phyloP scores from a whole-genome alignment of 352 stramenopile species.

The Phytophthora cryptogea region DNA sequence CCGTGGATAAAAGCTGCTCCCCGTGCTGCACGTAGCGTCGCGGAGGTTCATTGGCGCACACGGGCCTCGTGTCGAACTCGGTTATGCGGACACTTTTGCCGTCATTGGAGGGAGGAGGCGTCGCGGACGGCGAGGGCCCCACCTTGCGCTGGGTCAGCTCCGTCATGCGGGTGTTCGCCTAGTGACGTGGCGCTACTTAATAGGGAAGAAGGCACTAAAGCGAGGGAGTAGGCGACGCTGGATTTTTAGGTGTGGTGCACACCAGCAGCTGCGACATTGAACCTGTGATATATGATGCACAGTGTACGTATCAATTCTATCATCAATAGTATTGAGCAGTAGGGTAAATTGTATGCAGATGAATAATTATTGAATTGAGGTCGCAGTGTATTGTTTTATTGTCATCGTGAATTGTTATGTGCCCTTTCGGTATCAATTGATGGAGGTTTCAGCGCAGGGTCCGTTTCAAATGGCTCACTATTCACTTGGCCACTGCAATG shows the following conservation, averaged over 20 bases:
- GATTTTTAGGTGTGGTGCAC: slow-evolving; percentile 26
- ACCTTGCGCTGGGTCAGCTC: slow-evolving; percentile 67
- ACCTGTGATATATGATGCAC: neutral
- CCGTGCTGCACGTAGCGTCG: slow-evolving; percentile 53
- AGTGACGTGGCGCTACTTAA: slow-evolving; percentile 5
- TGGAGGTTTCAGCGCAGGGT: neutral
- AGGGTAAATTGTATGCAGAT: neutral
- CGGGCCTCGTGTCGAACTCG: slow-evolving; percentile 64
- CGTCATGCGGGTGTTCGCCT: slow-evolving; percentile 15
- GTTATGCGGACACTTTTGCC: slow-evolving; percentile 42
- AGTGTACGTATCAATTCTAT: slow-evolving; percentile 3
- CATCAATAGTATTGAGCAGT: too few relatives aligned
- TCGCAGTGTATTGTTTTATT: neutral
- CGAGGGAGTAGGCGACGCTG: slow-evolving; percentile 4
- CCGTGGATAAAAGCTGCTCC: slow-evolving; percentile 34
- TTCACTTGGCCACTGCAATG: slow-evolving; percentile 30
- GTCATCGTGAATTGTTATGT: neutral
- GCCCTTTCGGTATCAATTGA: neutral
- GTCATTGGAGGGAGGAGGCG: slow-evolving; percentile 16
- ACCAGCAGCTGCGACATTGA: slow-evolving; percentile 9
- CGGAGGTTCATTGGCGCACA: slow-evolving; percentile 52
- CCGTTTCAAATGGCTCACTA: slow-evolving; percentile 8
- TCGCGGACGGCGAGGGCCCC: slow-evolving; percentile 16
- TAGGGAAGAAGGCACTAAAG: neutral
- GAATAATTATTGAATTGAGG: neutral